phyloP scores from a whole-genome alignment of 2,329 filamentous ascomycete genomes.

The Neocucurbitaria cava region DNA sequence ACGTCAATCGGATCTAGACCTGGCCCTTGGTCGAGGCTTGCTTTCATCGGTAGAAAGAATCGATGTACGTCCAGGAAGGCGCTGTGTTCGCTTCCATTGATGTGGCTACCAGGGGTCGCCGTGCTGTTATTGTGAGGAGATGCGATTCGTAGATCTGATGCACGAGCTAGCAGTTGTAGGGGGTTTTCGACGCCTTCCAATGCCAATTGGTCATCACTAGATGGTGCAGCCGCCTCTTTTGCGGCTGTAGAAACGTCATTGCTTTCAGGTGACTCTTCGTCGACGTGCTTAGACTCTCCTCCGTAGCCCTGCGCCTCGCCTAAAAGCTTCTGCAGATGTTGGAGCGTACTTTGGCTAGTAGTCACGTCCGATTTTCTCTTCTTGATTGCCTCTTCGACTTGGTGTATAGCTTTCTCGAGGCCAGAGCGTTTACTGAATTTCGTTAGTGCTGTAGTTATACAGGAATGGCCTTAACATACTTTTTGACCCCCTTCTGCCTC shows the following conservation, averaged over 20 bases:
- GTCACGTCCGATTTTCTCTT: conserved; percentile 38
- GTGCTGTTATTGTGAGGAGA: conserved; percentile 40
- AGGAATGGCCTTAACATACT: conserved; percentile 54
- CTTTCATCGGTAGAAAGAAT: conserved; percentile 72
- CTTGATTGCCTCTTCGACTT: conserved; percentile 71
- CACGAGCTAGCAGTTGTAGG: conserved; percentile 73
- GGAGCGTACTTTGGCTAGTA: conserved; percentile 30
- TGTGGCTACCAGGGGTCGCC: conserved; percentile 37
- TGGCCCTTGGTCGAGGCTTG: conserved; percentile 67
- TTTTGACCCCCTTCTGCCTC: conserved; percentile 78
- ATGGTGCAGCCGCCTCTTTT: conserved; percentile 36
- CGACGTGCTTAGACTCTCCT: neutral
- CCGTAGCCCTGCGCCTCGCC: conserved; percentile 53
- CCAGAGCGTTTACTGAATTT: conserved; percentile 80
- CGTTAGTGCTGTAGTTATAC: neutral
- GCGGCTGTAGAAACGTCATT: conserved; percentile 1
- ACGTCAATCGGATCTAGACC: conserved; percentile 74
- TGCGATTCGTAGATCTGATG: conserved; percentile 71
- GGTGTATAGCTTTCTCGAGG: conserved; percentile 75
- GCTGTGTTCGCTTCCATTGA: conserved; percentile 42
- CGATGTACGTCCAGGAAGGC: conserved; percentile 62
- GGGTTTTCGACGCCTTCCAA: conserved; percentile 79
- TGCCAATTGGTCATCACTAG: conserved; percentile 57
- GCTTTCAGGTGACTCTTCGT: conserved; percentile 5
- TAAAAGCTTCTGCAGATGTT: conserved; percentile 58